Percentiles rank a stretch among this genome's conserved stretches.
Conservation (phyloP, 202 grass and related monocot species). For the Setaria viridis region DNA sequence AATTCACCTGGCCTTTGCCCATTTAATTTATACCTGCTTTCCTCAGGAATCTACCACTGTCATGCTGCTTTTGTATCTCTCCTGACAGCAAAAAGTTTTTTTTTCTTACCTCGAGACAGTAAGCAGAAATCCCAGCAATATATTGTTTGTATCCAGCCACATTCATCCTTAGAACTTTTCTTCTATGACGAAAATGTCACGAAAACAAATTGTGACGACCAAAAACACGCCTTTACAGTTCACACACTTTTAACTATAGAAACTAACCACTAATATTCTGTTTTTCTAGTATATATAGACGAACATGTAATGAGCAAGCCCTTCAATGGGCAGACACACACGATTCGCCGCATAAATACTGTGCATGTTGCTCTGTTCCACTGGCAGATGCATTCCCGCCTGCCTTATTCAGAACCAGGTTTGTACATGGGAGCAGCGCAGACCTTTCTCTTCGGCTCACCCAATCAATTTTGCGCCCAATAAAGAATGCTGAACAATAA, state of each 20-base stretch:
- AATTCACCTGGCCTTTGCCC: too few relatives aligned
- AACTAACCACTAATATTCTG: background rate
- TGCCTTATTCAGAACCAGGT: slow-evolving; percentile 46
- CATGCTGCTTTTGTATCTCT: too few relatives aligned
- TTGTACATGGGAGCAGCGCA: slow-evolving; percentile 29
- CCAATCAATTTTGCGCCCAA: slow-evolving; percentile 36
- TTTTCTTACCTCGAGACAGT: too few relatives aligned
- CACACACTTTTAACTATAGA: slow-evolving; percentile 22
- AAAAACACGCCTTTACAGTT: slow-evolving; percentile 31
- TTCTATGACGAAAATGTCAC: background rate
- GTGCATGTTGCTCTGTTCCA: slow-evolving; percentile 51
- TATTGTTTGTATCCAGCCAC: background rate
- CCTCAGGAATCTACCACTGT: too few relatives aligned
- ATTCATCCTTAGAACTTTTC: background rate
- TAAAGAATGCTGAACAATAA: slow-evolving; percentile 65
- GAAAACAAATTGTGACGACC: background rate
- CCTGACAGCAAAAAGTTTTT: too few relatives aligned
- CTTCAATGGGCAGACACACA: slow-evolving; percentile 7
- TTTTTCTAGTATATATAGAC: slow-evolving; percentile 19
- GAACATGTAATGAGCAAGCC: slow-evolving; percentile 29
- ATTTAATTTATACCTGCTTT: too few relatives aligned
- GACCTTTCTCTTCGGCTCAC: slow-evolving; percentile 38
- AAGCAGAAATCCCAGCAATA: background rate
- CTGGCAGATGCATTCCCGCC: slow-evolving; percentile 42
- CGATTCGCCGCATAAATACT: slow-evolving; percentile 40